Evolutionary conservation across 192 early-diverging fungal species (phyloP).

Genomic region (Coemansia sp.): DNA sequence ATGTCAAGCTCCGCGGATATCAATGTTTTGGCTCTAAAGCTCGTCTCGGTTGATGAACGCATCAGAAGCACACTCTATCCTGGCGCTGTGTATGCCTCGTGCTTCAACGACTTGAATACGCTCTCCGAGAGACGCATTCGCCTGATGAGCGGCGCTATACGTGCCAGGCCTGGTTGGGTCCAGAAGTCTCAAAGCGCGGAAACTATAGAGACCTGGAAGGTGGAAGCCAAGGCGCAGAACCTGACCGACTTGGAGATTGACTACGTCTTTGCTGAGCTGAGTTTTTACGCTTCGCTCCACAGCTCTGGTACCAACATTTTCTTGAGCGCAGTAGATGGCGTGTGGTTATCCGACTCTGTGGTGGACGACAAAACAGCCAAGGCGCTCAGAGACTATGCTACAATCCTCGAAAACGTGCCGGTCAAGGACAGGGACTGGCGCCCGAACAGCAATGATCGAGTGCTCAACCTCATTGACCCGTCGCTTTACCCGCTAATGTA

Average conservation of each 20-base stretch:
- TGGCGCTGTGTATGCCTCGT: conserved; percentile 14
- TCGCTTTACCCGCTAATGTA: conserved; percentile 57
- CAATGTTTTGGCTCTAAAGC: background rate
- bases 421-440: conserved; percentile 48
- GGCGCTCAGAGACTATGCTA: conserved; percentile 29
- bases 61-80: background rate
- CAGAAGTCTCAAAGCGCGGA: conserved; percentile 18
- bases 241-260: conserved; percentile 46
- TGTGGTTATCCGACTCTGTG: conserved; percentile 42
- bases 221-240: conserved; percentile 21
- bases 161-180: conserved; percentile 54
- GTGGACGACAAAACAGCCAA: conserved; percentile 19
- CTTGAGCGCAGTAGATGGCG: conserved; percentile 36
- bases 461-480: conserved; percentile 59
- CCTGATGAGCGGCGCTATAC: conserved; percentile 47
- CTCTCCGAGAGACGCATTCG: conserved; percentile 33
- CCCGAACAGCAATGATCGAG: conserved; percentile 48
- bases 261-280: conserved; percentile 55
- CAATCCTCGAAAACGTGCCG: conserved; percentile 39
- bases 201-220: conserved; percentile 26
- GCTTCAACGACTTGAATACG: conserved; percentile 13
- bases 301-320: conserved; percentile 18
- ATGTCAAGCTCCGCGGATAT: background rate
- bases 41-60: conserved; percentile 4
- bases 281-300: conserved; percentile 33